Conservation (phyloP, 345 rosid genomes). For the Litchi chinensis region DNA sequence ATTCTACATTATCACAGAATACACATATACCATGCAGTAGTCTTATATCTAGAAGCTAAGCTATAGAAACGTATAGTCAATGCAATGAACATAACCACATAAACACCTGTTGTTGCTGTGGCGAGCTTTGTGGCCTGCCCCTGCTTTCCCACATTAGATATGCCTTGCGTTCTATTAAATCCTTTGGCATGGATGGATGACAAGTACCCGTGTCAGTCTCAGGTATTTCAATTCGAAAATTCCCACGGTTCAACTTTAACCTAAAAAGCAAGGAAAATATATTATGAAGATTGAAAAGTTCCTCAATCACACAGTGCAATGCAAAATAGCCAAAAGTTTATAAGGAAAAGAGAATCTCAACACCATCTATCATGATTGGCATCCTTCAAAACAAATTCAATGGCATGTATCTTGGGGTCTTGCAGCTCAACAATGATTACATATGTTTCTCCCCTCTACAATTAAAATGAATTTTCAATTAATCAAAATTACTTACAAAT, state of each 20-base stretch:
- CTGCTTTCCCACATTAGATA: slow-evolving; percentile 55
- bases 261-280: slow-evolving; percentile 30
- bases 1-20: background rate
- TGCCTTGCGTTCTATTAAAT: slow-evolving; percentile 52
- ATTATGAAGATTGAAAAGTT: slow-evolving; percentile 4
- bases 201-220: slow-evolving; percentile 37
- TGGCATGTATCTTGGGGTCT: slow-evolving; percentile 49
- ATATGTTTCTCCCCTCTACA: slow-evolving; percentile 49
- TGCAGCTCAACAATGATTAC: slow-evolving; percentile 50
- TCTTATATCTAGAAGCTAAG: background rate
- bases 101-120: slow-evolving; percentile 54
- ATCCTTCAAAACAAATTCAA: slow-evolving; percentile 68
- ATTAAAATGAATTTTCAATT: slow-evolving; percentile 9
- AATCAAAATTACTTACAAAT: background rate
- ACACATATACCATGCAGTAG: background rate
- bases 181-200: slow-evolving; percentile 40
- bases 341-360: background rate
- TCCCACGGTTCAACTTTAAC: slow-evolving; percentile 57
- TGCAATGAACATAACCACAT: slow-evolving; percentile 6
- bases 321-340: slow-evolving; percentile 11
- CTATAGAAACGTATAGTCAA: slow-evolving; percentile 1
- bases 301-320: slow-evolving; percentile 10
- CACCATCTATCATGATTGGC: slow-evolving; percentile 61
- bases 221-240: slow-evolving; percentile 59
- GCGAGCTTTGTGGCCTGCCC: slow-evolving; percentile 51